A percentile compares a stretch with the other conserved stretches of the same genome.
phyloP scores from a whole-genome alignment of 1,284 basidiomycete species.

The Leccinum pachyderme region DNA sequence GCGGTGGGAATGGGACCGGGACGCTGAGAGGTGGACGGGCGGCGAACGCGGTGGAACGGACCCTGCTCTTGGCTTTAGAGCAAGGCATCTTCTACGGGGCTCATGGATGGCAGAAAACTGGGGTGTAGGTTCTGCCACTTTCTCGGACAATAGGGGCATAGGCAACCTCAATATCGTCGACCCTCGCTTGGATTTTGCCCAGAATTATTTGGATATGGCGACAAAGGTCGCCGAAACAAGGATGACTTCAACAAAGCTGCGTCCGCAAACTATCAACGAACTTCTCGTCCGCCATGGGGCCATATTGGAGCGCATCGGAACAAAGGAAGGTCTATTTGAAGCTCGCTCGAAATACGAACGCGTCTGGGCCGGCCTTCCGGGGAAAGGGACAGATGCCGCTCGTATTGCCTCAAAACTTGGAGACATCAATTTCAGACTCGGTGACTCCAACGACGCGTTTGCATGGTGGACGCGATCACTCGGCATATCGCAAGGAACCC shows the following conservation, averaged over 20 bases:
- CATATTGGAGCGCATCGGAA: conserved; percentile 68
- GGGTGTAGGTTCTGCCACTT: conserved; percentile 54
- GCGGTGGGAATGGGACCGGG: conserved; percentile 73
- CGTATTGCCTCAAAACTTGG: conserved; percentile 65
- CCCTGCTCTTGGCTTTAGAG: conserved; percentile 62
- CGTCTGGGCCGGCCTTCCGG: conserved; percentile 51
- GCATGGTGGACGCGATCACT: conserved; percentile 68
- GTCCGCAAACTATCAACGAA: conserved; percentile 54
- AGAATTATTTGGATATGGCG: conserved; percentile 54
- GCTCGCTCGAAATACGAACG: conserved; percentile 64
- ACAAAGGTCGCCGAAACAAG: conserved; percentile 46
- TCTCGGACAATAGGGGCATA: conserved; percentile 37
- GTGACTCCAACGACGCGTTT: conserved; percentile 52
- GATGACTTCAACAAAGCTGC: conserved; percentile 37
- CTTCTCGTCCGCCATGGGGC: conserved; percentile 63
- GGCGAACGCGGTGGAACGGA: conserved; percentile 71
- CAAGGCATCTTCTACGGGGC: conserved; percentile 63
- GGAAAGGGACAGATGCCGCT: conserved; percentile 45
- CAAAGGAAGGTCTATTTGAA: conserved; percentile 50
- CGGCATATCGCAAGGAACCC: conserved; percentile 39
- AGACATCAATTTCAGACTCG: conserved; percentile 56
- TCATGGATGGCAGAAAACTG: conserved; percentile 80
- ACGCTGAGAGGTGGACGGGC: conserved; percentile 75
- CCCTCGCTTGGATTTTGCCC: conserved; percentile 50
- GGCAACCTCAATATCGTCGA: conserved; percentile 48